These are phyloP conservation scores for Cymbidium sinense DNA, from an alignment of 106 monocot genomes.

Conservation along the genomic window DNA sequence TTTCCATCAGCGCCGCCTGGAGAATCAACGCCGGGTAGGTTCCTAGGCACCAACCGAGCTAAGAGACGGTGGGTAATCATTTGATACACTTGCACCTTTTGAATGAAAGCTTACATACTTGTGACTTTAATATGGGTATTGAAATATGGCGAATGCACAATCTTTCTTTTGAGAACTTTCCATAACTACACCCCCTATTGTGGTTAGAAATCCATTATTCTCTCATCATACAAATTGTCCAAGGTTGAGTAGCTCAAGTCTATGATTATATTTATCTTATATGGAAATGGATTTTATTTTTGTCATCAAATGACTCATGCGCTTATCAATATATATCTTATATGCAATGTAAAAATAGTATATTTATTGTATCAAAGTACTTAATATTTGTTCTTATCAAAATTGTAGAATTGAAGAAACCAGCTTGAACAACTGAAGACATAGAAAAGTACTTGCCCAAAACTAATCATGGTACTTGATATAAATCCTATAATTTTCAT, in stretches of 20 bases:
- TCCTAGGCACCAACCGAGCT: no score
- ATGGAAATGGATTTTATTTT: no score
- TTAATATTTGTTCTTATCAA: conserved; percentile 27
- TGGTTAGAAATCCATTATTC: no score
- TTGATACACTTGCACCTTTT: not conserved
- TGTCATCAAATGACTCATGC: no score
- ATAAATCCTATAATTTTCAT: not conserved
- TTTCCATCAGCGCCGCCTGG: no score
- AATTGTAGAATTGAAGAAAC: conserved; percentile 79
- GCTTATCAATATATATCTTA: no score
- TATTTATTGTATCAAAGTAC: not conserved
- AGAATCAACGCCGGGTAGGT: no score
- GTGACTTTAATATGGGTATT: not conserved
- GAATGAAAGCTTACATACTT: not conserved
- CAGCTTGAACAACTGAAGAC: conserved; percentile 79
- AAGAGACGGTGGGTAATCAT: no score
- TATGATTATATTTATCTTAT: no score
- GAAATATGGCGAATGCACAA: not conserved
- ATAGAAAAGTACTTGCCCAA: conserved; percentile 77
- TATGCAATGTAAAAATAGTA: not conserved
- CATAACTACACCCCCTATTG: not conserved
- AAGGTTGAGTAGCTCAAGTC: no score
- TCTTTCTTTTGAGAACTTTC: not conserved
- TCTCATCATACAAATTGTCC: no score
- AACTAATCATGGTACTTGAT: conserved; percentile 65